phyloP scores from a whole-genome alignment of 2,329 filamentous ascomycete species.

The Pseudomassariella vexata region DNA sequence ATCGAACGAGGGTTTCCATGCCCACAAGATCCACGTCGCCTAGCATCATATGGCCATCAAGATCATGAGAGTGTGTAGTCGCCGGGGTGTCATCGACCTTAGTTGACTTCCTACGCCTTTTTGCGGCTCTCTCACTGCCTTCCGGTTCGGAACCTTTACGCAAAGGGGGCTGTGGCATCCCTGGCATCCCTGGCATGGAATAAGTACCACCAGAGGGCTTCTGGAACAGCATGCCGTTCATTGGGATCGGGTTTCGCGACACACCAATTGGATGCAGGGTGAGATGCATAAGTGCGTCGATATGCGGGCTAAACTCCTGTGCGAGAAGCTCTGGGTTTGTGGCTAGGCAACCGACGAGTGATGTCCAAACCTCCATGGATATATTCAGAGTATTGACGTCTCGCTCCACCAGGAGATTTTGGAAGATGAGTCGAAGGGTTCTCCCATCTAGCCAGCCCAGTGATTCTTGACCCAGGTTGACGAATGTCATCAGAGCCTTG shows the following conservation, averaged over 20 bases:
- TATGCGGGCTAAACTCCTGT: slow-evolving; percentile 66
- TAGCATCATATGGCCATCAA: slow-evolving; percentile 96
- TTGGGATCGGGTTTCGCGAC: slow-evolving; percentile 81
- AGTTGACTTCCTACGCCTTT: slow-evolving; percentile 78
- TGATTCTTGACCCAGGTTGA: slow-evolving; percentile 76
- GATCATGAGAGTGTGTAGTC: slow-evolving; percentile 75
- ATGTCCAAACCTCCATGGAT: slow-evolving; percentile 82
- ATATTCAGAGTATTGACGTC: slow-evolving; percentile 76
- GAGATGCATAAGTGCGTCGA: slow-evolving; percentile 77
- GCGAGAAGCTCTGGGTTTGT: slow-evolving; percentile 60
- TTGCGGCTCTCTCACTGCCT: slow-evolving; percentile 59
- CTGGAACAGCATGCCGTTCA: slow-evolving; percentile 85
- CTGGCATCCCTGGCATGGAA: slow-evolving; percentile 41
- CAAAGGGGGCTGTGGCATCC: no score
- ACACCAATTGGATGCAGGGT: slow-evolving; percentile 90
- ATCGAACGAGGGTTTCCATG: slow-evolving; percentile 80
- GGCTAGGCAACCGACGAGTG: slow-evolving; percentile 65
- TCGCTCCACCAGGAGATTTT: slow-evolving; percentile 90
- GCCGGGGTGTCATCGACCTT: slow-evolving; percentile 66
- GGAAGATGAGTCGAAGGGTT: slow-evolving; percentile 82
- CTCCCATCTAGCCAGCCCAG: slow-evolving; percentile 91
- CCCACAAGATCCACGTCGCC: slow-evolving; percentile 94
- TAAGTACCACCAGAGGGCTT: slow-evolving; percentile 89
- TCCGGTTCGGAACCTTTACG: slow-evolving; percentile 48
- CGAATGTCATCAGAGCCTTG: slow-evolving; percentile 87